phyloP scores from a whole-genome alignment of 2,329 filamentous ascomycete species.

The Exophiala sideris region DNA sequence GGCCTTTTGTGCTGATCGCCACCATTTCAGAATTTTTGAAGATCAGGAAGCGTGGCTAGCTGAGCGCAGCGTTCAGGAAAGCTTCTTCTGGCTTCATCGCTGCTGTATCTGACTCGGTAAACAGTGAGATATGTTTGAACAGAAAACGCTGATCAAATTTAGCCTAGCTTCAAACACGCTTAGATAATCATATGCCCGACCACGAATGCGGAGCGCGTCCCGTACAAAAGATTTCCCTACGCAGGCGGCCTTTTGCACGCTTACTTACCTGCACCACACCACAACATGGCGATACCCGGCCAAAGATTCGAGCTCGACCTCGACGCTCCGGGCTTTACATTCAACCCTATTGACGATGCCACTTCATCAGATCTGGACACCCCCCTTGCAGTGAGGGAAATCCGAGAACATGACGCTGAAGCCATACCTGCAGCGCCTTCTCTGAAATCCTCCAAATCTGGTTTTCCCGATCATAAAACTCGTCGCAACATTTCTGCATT shows the following conservation, averaged over 20 bases:
- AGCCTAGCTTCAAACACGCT: no score
- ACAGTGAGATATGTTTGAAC: no score
- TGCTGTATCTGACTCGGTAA: no score
- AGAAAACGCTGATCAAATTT: no score
- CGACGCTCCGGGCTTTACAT: constrained; percentile 46
- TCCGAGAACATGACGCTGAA: constrained; percentile 68
- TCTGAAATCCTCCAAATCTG: constrained; percentile 62
- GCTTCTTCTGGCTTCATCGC: no score
- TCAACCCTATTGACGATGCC: constrained; percentile 31
- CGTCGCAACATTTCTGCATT: constrained; percentile 71
- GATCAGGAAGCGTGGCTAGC: no score
- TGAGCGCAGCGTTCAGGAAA: no score
- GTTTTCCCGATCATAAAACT: constrained; percentile 87
- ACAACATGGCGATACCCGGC: constrained; percentile 37
- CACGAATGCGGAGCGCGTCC: no score
- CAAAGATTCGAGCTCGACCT: constrained; percentile 61
- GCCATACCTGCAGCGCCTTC: constrained; percentile 46
- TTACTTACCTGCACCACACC: neutral
- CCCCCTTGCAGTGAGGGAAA: constrained; percentile 62
- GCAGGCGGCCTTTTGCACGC: neutral
- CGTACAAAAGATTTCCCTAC: neutral
- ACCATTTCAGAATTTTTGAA: no score
- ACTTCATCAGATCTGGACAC: constrained; percentile 28
- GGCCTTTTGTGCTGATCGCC: no score
- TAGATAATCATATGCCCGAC: no score